Evolutionary conservation across 805 yeast species (phyloP).

Genomic region (Metschnikowia continentalis): DNA sequence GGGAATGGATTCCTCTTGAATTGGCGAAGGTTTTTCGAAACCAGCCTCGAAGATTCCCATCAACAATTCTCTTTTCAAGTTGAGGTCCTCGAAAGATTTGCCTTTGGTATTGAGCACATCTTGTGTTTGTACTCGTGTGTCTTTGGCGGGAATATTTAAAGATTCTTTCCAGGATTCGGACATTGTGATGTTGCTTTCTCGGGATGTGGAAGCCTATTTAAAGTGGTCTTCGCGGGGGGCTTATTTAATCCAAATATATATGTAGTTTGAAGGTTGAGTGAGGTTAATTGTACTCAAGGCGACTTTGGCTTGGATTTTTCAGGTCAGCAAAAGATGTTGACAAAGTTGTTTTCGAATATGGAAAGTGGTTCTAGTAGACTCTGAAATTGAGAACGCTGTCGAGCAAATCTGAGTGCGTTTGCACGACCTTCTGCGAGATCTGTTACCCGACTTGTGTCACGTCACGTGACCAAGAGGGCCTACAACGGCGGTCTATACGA

Average conservation of each 20-base stretch:
- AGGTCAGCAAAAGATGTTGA: not conserved
- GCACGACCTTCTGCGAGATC: constrained; percentile 2
- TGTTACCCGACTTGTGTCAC: constrained; percentile 1
- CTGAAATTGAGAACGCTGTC: constrained; percentile 4
- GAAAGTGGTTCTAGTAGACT: not conserved
- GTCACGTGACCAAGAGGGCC: not conserved
- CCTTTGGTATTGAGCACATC: constrained; percentile 93
- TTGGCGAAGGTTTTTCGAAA: constrained; percentile 95
- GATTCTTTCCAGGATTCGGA: constrained; percentile 59
- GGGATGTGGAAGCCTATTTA: not conserved
- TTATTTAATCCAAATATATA: not conserved
- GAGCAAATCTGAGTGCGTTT: not conserved
- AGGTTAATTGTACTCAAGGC: not conserved
- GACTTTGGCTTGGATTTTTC: not conserved
- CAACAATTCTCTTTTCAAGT: constrained; percentile 83
- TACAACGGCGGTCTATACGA: not conserved
- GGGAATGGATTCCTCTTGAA: constrained; percentile 96
- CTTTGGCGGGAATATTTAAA: constrained; percentile 75
- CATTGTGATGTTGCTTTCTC: constrained; percentile 9
- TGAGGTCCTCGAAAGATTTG: constrained; percentile 85
- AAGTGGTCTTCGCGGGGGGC: not conserved
- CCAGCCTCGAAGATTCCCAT: constrained; percentile 99
- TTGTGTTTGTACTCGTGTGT: constrained; percentile 93
- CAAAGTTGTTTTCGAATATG: not conserved
- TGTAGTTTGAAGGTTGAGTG: not conserved